These are phyloP conservation scores for Agastache rugosa DNA, from an alignment of 257 asterid species.

Conservation along the genomic window DNA sequence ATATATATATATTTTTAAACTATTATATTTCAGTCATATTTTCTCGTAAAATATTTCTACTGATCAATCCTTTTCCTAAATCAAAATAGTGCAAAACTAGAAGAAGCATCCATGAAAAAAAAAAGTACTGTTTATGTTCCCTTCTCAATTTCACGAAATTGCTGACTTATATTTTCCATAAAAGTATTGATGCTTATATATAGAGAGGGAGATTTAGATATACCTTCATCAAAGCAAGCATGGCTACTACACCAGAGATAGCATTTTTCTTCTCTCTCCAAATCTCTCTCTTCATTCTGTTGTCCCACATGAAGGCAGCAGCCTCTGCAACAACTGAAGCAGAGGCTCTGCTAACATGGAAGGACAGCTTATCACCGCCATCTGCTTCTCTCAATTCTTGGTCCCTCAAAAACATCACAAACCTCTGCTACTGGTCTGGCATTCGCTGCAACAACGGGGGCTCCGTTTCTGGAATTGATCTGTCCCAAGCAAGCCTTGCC, in stretches of 20 bases:
- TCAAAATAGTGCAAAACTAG: too few relatives aligned
- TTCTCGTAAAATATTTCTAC: too few relatives aligned
- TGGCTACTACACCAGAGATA: background rate
- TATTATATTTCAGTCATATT: too few relatives aligned
- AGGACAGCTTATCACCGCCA: slow-evolving; percentile 42
- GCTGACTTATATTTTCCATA: too few relatives aligned
- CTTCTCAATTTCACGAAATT: too few relatives aligned
- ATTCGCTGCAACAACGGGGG: slow-evolving; percentile 53
- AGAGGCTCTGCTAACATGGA: slow-evolving; percentile 68
- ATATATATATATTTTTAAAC: too few relatives aligned
- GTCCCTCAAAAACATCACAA: slow-evolving; percentile 52
- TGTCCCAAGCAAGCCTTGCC: slow-evolving; percentile 43
- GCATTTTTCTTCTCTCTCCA: background rate
- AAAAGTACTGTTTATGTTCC: too few relatives aligned
- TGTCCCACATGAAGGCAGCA: slow-evolving; percentile 39
- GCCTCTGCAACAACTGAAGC: slow-evolving; percentile 62
- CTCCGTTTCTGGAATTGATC: slow-evolving; percentile 51
- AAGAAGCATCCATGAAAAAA: too few relatives aligned
- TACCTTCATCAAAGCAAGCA: background rate
- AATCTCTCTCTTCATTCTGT: background rate
- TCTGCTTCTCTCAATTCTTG: slow-evolving; percentile 56
- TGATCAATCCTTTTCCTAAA: too few relatives aligned
- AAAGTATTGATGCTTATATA: too few relatives aligned
- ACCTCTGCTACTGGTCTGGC: slow-evolving; percentile 71
- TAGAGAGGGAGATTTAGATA: background rate